phyloP scores from a whole-genome alignment of 192 early-diverging fungal genomes.

The Podila epigama region DNA sequence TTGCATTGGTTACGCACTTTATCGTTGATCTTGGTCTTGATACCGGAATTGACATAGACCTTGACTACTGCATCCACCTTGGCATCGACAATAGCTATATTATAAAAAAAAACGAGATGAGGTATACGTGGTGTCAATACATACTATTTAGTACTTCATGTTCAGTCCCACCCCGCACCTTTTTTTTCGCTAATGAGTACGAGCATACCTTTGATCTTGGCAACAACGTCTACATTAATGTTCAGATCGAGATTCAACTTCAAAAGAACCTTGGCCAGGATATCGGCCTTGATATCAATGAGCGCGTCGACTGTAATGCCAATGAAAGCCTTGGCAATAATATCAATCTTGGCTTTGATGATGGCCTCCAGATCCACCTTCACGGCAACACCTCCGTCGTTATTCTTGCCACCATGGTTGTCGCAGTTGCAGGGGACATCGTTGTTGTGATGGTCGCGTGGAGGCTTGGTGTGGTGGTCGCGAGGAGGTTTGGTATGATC shows the following conservation, averaged over 20 bases:
- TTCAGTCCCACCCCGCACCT: too few relatives aligned
- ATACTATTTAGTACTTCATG: too few relatives aligned
- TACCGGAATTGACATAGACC: conserved; percentile 10
- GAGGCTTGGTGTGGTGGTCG: background rate
- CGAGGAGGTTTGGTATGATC: background rate
- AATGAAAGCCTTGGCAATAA: conserved; percentile 4
- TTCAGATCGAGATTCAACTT: conserved; percentile 8
- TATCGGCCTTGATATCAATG: conserved; percentile 19
- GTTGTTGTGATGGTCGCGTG: background rate
- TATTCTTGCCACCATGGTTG: background rate
- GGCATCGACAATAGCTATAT: conserved; percentile 12
- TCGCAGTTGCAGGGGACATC: background rate
- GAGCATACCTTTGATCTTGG: conserved; percentile 19
- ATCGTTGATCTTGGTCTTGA: conserved; percentile 7
- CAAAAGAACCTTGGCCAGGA: conserved; percentile 1
- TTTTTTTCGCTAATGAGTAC: too few relatives aligned
- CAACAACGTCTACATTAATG: conserved; percentile 5
- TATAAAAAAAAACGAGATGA: background rate
- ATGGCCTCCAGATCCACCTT: conserved; percentile 6
- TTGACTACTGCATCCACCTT: conserved; percentile 14
- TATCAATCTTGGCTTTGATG: conserved; percentile 10
- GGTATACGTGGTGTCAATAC: too few relatives aligned
- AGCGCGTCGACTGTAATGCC: conserved; percentile 5
- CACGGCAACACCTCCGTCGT: background rate
- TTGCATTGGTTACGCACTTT: conserved; percentile 6